Conservation (phyloP, 2,329 filamentous ascomycete species). For the Dactylonectria macrodidyma region DNA sequence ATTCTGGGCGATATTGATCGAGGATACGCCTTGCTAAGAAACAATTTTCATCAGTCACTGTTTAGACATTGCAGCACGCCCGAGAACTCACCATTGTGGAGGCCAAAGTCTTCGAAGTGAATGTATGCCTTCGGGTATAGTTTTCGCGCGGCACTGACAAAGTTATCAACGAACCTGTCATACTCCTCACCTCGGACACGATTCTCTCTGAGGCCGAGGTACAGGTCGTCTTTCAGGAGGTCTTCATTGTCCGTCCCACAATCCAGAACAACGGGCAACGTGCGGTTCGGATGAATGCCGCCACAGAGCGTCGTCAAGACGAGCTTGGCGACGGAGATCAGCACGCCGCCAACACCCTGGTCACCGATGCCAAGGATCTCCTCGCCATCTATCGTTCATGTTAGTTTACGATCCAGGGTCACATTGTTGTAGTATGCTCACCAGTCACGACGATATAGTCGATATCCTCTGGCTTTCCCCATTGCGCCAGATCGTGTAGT, state of each 20-base stretch:
- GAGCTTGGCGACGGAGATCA: slow-evolving; percentile 89
- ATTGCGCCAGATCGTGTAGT: slow-evolving; percentile 76
- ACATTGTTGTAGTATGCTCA: slow-evolving; percentile 49
- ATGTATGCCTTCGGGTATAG: slow-evolving; percentile 86
- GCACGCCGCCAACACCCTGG: slow-evolving; percentile 86
- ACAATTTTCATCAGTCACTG: background rate
- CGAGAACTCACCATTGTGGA: slow-evolving; percentile 71
- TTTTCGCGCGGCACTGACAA: slow-evolving; percentile 77
- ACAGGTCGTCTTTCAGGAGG: slow-evolving; percentile 82
- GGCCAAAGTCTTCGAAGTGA: slow-evolving; percentile 91
- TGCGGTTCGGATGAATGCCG: slow-evolving; percentile 86
- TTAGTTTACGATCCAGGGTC: background rate
- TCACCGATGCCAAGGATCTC: slow-evolving; percentile 92
- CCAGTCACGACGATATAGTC: slow-evolving; percentile 93
- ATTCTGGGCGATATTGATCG: slow-evolving; percentile 79
- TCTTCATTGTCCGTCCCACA: slow-evolving; percentile 87
- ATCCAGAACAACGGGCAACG: slow-evolving; percentile 86
- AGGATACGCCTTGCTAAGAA: slow-evolving; percentile 78
- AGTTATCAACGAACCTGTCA: slow-evolving; percentile 82
- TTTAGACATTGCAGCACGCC: background rate
- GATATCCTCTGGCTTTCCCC: slow-evolving; percentile 80
- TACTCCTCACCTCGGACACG: slow-evolving; percentile 81
- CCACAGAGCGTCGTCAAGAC: slow-evolving; percentile 87
- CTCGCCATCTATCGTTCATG: slow-evolving; percentile 62
- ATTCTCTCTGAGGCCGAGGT: slow-evolving; percentile 80